Base-by-base conservation (phyloP, 768 basidiomycete species). In the Hygrocybe punicea region DNA sequence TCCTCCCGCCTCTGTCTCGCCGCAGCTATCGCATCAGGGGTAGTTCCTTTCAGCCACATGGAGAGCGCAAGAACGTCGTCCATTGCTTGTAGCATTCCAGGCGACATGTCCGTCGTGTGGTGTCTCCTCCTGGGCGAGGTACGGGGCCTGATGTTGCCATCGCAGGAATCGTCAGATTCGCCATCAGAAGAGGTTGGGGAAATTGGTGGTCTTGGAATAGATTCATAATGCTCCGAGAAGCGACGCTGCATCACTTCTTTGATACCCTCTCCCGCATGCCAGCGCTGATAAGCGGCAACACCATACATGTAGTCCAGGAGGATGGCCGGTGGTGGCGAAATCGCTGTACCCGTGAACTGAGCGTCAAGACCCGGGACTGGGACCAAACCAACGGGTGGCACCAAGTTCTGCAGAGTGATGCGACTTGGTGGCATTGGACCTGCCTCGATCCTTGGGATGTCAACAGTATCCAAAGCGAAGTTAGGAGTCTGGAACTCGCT, bases 261-360 rank as follows among this genome's bases (percentile, higher is more conserved):
- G 23, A 57, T 64, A n/a, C 23, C 54, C 24, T 51, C 51, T 29
- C 60, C 57, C 33, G 49, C 56, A 35, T 45, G 47, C 63, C 63
- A 64, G 56, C 45, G 58, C 34, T 24, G 17, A 51, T 59, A 61
- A 40, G 60, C 59, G 46, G 62, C 60, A 59, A 54, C 59, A 49
- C 62, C 62, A 53, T 61, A 63, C 51, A 58, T 57, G 58, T 39
- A 57, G 39, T 57, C 56, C n/a, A 57, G 48, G 36, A 51, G 33
- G 23, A 57, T 51, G 35, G n/a, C 37, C 10, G 47, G 56, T 24
- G 36, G 56, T 42, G 36, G 36, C 17, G 56, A 50, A 35, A 17
- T 49, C 8, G 29, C 45, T 8, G 55, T 40, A 51, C 56, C 56
- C 19, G 36, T 19, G 36, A 51, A 40, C 23, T 14, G 14, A 45